Evolutionary conservation across 2,329 filamentous ascomycete genomes (phyloP).

Genomic region (Coniochaeta pulveracea): DNA sequence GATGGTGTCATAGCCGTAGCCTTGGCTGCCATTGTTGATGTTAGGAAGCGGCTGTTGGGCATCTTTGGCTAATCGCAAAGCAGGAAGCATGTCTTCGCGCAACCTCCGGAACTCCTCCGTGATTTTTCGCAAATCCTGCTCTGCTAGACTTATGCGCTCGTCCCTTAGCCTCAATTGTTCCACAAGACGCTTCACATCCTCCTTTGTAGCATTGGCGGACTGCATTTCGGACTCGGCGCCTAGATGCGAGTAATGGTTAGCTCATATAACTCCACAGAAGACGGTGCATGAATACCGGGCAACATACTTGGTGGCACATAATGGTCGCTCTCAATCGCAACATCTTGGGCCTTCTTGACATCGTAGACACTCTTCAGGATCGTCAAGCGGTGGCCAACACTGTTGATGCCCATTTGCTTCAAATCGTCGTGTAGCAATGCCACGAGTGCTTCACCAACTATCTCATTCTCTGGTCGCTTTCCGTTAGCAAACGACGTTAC

Average conservation of each 20-base stretch:
- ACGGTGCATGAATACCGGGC: slow-evolving; percentile 4
- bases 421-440: slow-evolving; percentile 85
- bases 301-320: slow-evolving; percentile 82
- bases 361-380: slow-evolving; percentile 96
- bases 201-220: slow-evolving; percentile 78
- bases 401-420: slow-evolving; percentile 87
- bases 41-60: slow-evolving; percentile 75
- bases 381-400: slow-evolving; percentile 86
- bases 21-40: slow-evolving; percentile 25
- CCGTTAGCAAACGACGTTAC: neutral
- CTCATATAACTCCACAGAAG: neutral
- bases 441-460: slow-evolving; percentile 83
- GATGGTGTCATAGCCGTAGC: slow-evolving; percentile 40
- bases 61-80: slow-evolving; percentile 85
- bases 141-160: slow-evolving; percentile 74
- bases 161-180: slow-evolving; percentile 83
- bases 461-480: slow-evolving; percentile 88
- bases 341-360: slow-evolving; percentile 86
- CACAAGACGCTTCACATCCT: slow-evolving; percentile 85
- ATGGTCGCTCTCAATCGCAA: slow-evolving; percentile 84
- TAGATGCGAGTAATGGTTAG: slow-evolving; percentile 23
- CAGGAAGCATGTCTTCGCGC: slow-evolving; percentile 82
- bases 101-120: slow-evolving; percentile 82
- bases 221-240: slow-evolving; percentile 82
- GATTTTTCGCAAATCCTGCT: slow-evolving; percentile 72